Percentiles rank a stretch among this genome's conserved stretches.
These are phyloP conservation scores for Kazachstania viticola DNA, from an alignment of 805 yeast species.

Conservation along the genomic window DNA sequence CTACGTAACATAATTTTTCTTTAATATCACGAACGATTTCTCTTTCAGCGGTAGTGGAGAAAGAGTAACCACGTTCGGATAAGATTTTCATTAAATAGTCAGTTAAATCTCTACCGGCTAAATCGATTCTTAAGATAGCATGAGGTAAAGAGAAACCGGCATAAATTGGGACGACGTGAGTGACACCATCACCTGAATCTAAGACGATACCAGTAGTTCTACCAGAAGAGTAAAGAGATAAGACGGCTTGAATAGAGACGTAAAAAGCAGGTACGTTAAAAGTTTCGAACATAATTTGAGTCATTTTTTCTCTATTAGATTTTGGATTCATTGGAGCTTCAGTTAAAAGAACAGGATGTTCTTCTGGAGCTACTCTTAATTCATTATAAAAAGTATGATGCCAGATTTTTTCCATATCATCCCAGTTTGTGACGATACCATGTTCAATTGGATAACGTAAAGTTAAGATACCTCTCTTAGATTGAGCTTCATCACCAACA, in stretches of 20 bases:
- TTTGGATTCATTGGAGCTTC: conserved; percentile 99
- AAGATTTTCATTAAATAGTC: conserved; percentile 98
- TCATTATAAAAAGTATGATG: conserved; percentile 99
- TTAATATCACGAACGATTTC: conserved; percentile 84
- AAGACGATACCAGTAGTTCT: conserved; percentile 99
- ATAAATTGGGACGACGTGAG: conserved; percentile 99
- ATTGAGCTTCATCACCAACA: conserved; percentile 99
- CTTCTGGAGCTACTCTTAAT: conserved; percentile 99
- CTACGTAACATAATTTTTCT: conserved; percentile 98
- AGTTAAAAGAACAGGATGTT: conserved; percentile 97
- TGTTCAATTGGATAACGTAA: conserved; percentile 99
- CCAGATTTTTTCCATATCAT: conserved; percentile 99
- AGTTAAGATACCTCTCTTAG: conserved; percentile 99
- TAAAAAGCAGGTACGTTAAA: conserved; percentile 99
- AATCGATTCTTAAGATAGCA: conserved; percentile 96
- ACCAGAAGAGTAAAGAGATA: conserved; percentile 97
- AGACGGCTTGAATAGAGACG: conserved; percentile 97
- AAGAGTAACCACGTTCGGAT: conserved; percentile 97
- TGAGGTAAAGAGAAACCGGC: conserved; percentile 99
- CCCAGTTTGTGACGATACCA: conserved; percentile 99
- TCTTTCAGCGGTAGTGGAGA: conserved; percentile 98
- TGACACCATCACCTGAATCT: conserved; percentile 99
- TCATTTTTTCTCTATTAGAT: conserved; percentile 99
- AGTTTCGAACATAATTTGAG: conserved; percentile 97
- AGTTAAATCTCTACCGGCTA: conserved; percentile 99